phyloP scores from a whole-genome alignment of 2,329 filamentous ascomycete species.

The Penicillium sp. region DNA sequence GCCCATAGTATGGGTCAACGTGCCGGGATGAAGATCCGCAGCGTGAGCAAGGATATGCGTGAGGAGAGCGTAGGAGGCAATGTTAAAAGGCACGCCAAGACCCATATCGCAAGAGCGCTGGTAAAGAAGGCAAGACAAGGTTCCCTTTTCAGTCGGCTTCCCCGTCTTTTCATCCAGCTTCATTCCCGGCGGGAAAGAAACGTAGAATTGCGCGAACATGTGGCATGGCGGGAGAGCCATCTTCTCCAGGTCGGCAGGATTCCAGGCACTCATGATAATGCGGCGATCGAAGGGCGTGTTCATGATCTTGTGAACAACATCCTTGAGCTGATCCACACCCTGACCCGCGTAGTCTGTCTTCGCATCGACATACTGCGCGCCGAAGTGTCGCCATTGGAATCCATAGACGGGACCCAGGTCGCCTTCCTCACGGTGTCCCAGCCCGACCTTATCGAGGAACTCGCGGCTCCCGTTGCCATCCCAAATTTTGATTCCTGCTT shows the following conservation, averaged over 20 bases:
- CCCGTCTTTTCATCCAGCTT: conserved; percentile 30
- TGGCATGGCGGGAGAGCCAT: conserved; percentile 96
- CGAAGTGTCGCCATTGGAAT: conserved; percentile 99
- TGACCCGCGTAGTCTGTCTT: conserved; percentile 80
- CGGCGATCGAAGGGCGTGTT: conserved; percentile 83
- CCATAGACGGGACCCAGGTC: conserved; percentile 96
- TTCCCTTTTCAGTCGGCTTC: conserved; percentile 57
- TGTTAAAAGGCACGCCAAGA: conserved; percentile 96
- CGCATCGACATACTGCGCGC: conserved; percentile 80
- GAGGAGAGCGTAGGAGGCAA: conserved; percentile 88
- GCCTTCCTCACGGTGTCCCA: conserved; percentile 78
- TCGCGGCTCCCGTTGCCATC: conserved; percentile 92
- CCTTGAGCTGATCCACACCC: conserved; percentile 89
- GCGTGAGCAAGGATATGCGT: conserved; percentile 95
- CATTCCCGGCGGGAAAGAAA: conserved; percentile 63
- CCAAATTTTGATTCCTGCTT: conserved; percentile 92
- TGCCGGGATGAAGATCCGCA: conserved; percentile 80
- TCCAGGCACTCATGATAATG: conserved; percentile 93
- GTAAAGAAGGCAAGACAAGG: conserved; percentile 85
- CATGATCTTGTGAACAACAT: conserved; percentile 84
- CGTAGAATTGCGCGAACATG: conserved; percentile 98
- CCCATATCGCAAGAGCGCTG: conserved; percentile 97
- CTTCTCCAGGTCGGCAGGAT: conserved; percentile 77
- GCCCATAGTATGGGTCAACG: conserved; percentile 92
- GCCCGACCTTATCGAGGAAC: conserved; percentile 83